Evolutionary conservation across 768 basidiomycete genomes (phyloP).

Genomic region (Amanita inopinata): DNA sequence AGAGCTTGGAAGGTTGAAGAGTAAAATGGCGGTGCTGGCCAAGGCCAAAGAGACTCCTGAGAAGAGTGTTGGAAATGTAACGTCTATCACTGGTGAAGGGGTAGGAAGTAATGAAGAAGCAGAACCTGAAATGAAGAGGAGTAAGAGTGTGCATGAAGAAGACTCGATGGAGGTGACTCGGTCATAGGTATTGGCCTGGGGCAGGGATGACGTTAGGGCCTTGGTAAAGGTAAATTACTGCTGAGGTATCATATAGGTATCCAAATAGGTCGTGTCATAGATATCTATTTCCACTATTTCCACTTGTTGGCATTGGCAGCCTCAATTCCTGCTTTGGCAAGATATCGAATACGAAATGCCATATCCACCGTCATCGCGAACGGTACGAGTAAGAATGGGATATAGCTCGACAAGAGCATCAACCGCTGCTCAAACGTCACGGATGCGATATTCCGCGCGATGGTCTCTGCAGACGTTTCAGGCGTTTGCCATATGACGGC

Average conservation of each 20-base stretch:
- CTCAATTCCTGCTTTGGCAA: slow-evolving; percentile 20
- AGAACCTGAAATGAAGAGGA: slow-evolving; percentile 2
- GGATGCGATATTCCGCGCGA: slow-evolving; percentile 21
- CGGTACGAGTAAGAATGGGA: slow-evolving; percentile 70
- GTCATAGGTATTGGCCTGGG: too few species aligned
- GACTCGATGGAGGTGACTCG: not conserved
- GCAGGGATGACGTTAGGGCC: too few species aligned
- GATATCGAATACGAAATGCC: slow-evolving; percentile 29
- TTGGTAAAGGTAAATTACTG: too few species aligned
- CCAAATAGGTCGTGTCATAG: not conserved
- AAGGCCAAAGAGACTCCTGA: slow-evolving; percentile 16
- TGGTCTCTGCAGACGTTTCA: slow-evolving; percentile 20
- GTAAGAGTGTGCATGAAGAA: not conserved
- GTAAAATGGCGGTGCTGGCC: slow-evolving; percentile 35
- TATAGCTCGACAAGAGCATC: slow-evolving; percentile 56
- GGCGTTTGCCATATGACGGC: slow-evolving; percentile 47
- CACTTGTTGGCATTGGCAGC: slow-evolving; percentile 19
- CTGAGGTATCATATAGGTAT: not conserved
- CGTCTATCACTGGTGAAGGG: not conserved
- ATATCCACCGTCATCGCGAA: slow-evolving; percentile 69
- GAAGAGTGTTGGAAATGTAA: not conserved
- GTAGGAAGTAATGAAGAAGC: not conserved
- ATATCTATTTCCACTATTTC: slow-evolving; percentile 17
- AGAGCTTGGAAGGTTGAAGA: slow-evolving; percentile 39
- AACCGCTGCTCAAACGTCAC: slow-evolving; percentile 42